Percentiles rank a stretch among this genome's conserved stretches.
phyloP scores from a whole-genome alignment of 2,329 filamentous ascomycete genomes.

The Alternaria gansuensis region DNA sequence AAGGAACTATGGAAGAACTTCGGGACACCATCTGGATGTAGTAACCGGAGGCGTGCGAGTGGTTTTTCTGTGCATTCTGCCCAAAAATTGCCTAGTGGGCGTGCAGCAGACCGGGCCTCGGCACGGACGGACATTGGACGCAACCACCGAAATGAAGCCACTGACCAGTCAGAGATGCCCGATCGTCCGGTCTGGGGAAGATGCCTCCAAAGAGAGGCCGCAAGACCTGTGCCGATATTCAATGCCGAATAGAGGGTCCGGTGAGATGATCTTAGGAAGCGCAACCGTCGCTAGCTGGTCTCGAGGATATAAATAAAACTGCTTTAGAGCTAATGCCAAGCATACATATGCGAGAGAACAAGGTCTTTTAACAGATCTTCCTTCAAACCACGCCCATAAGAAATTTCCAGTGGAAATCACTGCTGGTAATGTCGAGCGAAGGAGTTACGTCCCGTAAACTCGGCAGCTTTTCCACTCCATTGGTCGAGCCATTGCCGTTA shows the following conservation, averaged over 20 bases:
- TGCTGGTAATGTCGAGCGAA: conserved; percentile 42
- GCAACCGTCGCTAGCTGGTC: background rate
- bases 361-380: background rate
- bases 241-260: background rate
- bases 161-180: background rate
- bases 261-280: background rate
- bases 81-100: background rate
- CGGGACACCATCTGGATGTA: background rate
- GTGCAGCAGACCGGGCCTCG: conserved; percentile 7
- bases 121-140: conserved; percentile 6
- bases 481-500: conserved; percentile 34
- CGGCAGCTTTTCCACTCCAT: conserved; percentile 39
- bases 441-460: conserved; percentile 43
- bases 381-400: conserved; percentile 44
- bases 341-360: background rate
- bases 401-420: conserved; percentile 49
- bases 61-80: conserved; percentile 3
- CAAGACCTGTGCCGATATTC: background rate
- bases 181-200: background rate
- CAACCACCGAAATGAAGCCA: conserved; percentile 4
- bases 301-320: background rate
- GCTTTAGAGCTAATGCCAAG: background rate
- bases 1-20: conserved; percentile 2
- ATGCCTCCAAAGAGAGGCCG: conserved; percentile 2
- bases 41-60: background rate